These are phyloP conservation scores for Prunus yedoensis DNA, from an alignment of 331 rosid genomes.

Conservation along the genomic window DNA sequence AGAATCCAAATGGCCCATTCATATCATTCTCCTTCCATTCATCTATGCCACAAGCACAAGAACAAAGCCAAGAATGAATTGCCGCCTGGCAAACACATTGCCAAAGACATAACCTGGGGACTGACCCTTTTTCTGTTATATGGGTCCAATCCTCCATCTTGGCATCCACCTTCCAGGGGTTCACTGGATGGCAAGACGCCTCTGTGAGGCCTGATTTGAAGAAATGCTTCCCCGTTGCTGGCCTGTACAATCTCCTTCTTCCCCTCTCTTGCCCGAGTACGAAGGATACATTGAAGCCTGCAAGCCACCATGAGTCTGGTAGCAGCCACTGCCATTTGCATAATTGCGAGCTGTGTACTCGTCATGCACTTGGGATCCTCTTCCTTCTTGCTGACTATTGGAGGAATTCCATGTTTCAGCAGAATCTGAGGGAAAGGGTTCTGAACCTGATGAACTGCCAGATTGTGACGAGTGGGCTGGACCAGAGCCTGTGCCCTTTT, in stretches of 20 bases:
- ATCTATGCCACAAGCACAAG: conserved; percentile 48
- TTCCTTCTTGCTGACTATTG: conserved; percentile 50
- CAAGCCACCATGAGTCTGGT: conserved; percentile 43
- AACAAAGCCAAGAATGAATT: conserved; percentile 98
- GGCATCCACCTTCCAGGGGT: conserved; percentile 40
- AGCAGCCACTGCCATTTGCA: conserved; percentile 51
- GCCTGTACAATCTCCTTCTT: conserved; percentile 69
- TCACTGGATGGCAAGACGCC: conserved; percentile 84
- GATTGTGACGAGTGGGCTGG: conserved; percentile 67
- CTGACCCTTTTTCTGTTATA: conserved; percentile 25
- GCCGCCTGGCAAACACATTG: conserved; percentile 47
- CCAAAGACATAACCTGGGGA: conserved; percentile 44
- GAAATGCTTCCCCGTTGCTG: conserved; percentile 64
- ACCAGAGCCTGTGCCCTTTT: conserved; percentile 58
- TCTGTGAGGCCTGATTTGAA: conserved; percentile 55
- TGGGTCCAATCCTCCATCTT: conserved; percentile 42
- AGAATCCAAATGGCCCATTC: conserved; percentile 34
- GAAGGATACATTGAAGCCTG: conserved; percentile 56
- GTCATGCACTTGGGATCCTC: conserved; percentile 35
- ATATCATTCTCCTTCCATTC: conserved; percentile 39
- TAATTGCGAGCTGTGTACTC: conserved; percentile 34
- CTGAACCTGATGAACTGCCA: conserved; percentile 86
- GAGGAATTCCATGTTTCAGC: conserved; percentile 84
- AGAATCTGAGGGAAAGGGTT: conserved; percentile 65
- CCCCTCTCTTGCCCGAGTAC: conserved; percentile 61